Base-by-base conservation (phyloP, 768 basidiomycete genomes). In the Phanerochaete sordida region DNA sequence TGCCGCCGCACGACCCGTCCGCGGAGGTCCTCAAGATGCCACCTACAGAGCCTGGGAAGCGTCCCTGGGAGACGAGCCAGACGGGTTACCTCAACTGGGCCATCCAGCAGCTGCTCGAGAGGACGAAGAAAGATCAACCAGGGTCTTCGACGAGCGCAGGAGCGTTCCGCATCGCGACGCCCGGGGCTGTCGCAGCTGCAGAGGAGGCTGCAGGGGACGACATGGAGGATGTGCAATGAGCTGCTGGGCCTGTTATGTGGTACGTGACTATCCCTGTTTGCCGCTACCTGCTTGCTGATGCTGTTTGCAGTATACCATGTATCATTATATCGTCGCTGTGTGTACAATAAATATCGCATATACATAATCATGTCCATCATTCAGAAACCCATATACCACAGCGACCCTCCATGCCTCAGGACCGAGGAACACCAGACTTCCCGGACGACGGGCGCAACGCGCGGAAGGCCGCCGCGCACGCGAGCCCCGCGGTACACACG, bases 81-180 rank as follows among this genome's bases (percentile, higher is more conserved):
- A 79, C 81, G 1, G 91, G 90, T 4, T 95, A 94, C 70, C 68
- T 87, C 4, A 84, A 85, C 60, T 95, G 93, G 93, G 91, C 88
- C 0, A 75, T 85, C 1, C 75, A 76, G 21, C 82, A 84, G 69
- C 70, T 89, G 8, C 63, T 89, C 46, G 57, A 67, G 49, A 68
- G 68, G 0, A 63, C 72, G 46, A 72, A 70, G 54, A 67, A 63
- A 24, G 67, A 63, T 21, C 59, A 58, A 54, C 58, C 56, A 3
- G 64, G 58, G 27, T 56, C 54, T 16, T 33, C 33, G 5, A 23
- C 51, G n/a, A 23, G 26, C 51, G 51, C 26, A 5, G n/a, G 15
- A 28, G 51, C 51, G 51, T 33, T 33, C 30, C 26, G 26, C n/a
- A 23, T 52, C 13, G 51, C 30, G n/a, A 52, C 9, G 26, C 21